A percentile compares a stretch with the other conserved stretches of the same genome.
Conservation (phyloP, 2,329 filamentous ascomycete genomes). For the Bipolaris bicolor region DNA sequence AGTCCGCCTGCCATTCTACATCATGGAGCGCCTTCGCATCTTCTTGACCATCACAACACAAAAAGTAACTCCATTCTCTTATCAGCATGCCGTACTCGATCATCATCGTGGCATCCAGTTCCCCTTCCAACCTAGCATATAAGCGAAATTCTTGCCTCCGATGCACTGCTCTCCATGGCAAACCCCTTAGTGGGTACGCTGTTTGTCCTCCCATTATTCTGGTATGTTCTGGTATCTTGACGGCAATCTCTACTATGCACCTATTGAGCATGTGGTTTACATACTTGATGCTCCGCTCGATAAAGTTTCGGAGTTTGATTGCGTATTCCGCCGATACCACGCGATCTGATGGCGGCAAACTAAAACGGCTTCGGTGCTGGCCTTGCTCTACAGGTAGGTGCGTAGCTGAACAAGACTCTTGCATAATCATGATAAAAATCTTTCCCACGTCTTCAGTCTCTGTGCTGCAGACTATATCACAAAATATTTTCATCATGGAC, state of each 20-base stretch:
- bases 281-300: not conserved
- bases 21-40: not conserved
- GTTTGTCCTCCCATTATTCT: too few species aligned
- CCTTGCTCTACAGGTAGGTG: too few species aligned
- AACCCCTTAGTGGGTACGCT: too few species aligned
- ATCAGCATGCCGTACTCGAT: not conserved
- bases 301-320: not conserved
- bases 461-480: not conserved
- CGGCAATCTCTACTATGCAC: not conserved
- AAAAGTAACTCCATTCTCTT: not conserved
- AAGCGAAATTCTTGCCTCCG: not conserved
- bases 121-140: not conserved
- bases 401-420: not conserved
- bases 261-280: not conserved
- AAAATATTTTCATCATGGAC: not conserved
- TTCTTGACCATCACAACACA: not conserved
- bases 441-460: not conserved
- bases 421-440: not conserved
- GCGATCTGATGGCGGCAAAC: too few species aligned
- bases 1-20: not conserved
- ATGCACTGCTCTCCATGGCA: too few species aligned
- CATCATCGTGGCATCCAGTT: not conserved
- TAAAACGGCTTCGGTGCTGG: too few species aligned
- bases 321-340: not conserved
- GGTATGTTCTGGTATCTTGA: not conserved